Base-by-base conservation (phyloP, 371 early-diverging fungal species). In the Syncephalis plumigaleata region DNA sequence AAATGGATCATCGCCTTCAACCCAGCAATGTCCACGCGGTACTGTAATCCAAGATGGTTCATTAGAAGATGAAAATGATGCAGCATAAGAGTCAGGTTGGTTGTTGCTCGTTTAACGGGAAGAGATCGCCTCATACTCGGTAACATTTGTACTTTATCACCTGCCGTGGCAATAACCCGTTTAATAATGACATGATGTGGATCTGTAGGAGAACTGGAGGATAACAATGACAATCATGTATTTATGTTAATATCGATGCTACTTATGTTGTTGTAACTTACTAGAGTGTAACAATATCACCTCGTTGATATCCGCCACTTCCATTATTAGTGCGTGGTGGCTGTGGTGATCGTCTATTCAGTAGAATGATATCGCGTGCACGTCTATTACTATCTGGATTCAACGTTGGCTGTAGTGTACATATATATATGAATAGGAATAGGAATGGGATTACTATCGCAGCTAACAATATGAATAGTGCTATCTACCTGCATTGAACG, bases 11-110 rank as follows among this genome's bases (percentile, higher is more conserved):
- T 92, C 93, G 18, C 85, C 81, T 64, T 92, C 93, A 40, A 91
- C 70, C 93, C 93, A 92, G 55, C 83, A 83, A 57, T 88, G 83
- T 1, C 93, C 93, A 57, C 63, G 65, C 22, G 93, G 93, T 8
- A 92, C 65, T 50, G 25, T 8, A 55, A 47, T 36, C 42, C 48
- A 46, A 49, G 38, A 26, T 3, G 4, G 17, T 22, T 21, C 22
- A 46, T 16, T 46, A 18, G n/a, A 17, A 18, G 13, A 7, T 11
- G 31, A 4, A 7, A 31, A 4, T 11, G 11, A 11, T 31, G 31
- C 31, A 31, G 31, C 31, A 31, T 31, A 11, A 27, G 1, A 2
- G 15, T 17, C 18, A 42, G n/a, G 21, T 40, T 54, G 53, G 55
- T 46, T 51, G 42, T 31, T 25, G 55, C 53, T 11, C 36, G 26